phyloP scores from a whole-genome alignment of 2,329 filamentous ascomycete species.

The Paraphaeosphaeria sporulosa region DNA sequence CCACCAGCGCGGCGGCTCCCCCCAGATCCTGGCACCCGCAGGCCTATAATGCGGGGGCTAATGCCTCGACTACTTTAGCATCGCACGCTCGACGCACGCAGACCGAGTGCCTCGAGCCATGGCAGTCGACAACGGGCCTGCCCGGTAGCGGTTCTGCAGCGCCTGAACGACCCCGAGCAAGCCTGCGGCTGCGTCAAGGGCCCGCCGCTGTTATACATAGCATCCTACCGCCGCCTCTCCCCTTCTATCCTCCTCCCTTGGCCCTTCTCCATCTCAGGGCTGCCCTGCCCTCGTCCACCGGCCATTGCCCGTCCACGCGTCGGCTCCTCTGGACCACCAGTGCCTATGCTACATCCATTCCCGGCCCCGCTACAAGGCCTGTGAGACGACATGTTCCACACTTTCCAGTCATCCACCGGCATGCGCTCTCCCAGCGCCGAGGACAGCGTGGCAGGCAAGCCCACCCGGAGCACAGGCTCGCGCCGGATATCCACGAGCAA shows the following conservation, averaged over 20 bases:
- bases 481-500: conserved; percentile 60
- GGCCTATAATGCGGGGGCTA: conserved; percentile 45
- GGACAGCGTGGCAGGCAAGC: conserved; percentile 44
- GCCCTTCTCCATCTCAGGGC: background rate
- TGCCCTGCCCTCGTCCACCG: background rate
- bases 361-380: conserved; percentile 1
- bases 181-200: background rate
- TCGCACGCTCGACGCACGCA: conserved; percentile 21
- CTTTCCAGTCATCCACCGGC: conserved; percentile 51
- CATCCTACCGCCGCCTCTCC: background rate
- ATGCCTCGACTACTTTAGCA: conserved; percentile 30
- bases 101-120: conserved; percentile 11
- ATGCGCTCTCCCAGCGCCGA: conserved; percentile 43
- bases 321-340: conserved; percentile 1
- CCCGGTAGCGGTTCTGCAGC: conserved; percentile 24
- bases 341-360: conserved; percentile 14
- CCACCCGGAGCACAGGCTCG: conserved; percentile 46
- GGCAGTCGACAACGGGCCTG: conserved; percentile 18
- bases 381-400: conserved; percentile 52
- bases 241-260: background rate
- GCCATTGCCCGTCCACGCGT: background rate
- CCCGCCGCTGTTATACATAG: conserved; percentile 10
- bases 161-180: conserved; percentile 21
- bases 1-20: conserved; percentile 36
- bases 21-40: conserved; percentile 23